phyloP scores from a whole-genome alignment of 2,329 filamentous ascomycete genomes.

The Xylariomycetidae sp. region DNA sequence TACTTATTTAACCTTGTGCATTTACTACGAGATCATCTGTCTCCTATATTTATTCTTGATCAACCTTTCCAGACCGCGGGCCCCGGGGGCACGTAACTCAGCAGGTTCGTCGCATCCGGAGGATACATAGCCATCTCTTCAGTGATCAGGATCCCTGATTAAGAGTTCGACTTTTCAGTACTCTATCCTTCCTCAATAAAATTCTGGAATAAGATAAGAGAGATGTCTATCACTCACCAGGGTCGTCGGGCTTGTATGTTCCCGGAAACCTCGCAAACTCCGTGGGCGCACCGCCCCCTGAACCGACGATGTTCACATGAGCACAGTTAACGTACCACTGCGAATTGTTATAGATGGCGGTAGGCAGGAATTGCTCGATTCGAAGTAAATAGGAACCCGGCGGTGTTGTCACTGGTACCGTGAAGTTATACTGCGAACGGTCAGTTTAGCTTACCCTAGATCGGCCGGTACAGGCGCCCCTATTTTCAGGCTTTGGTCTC shows the following conservation, averaged over 20 bases:
- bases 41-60: too few relatives aligned
- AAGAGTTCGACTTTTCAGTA: too few relatives aligned
- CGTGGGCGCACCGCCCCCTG: slow-evolving; percentile 2
- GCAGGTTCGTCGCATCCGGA: not conserved
- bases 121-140: slow-evolving; percentile 1
- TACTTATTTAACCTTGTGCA: too few relatives aligned
- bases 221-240: slow-evolving; percentile 2
- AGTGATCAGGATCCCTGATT: not conserved
- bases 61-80: not conserved
- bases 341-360: not conserved
- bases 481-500: too few relatives aligned
- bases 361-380: slow-evolving; percentile 1
- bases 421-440: slow-evolving; percentile 6
- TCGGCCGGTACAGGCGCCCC: too few relatives aligned
- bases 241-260: not conserved
- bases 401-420: slow-evolving; percentile 49
- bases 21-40: too few relatives aligned
- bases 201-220: too few relatives aligned
- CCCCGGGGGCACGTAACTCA: not conserved
- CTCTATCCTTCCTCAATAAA: too few relatives aligned
- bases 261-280: slow-evolving; percentile 1
- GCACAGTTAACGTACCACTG: slow-evolving; percentile 3
- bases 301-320: slow-evolving; percentile 4
- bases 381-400: slow-evolving; percentile 61
- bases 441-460: too few relatives aligned